These are phyloP conservation scores for Neurospora tetraspora DNA, from an alignment of 495 filamentous ascomycete species.

Conservation along the genomic window DNA sequence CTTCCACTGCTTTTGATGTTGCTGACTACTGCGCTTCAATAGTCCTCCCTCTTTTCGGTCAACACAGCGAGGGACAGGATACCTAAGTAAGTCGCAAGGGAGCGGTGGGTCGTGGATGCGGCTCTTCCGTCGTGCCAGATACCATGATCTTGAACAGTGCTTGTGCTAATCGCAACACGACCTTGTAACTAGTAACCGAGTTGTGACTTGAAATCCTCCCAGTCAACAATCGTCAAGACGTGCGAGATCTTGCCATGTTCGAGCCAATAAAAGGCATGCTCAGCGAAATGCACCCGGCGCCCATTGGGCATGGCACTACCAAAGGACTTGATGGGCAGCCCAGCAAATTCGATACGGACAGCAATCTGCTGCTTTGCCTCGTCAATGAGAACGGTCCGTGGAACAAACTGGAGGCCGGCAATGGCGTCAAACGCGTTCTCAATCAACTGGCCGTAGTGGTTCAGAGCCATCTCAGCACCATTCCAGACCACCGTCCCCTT, in stretches of 20 bases:
- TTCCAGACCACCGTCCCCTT: slow-evolving; percentile 17
- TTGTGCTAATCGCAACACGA: neutral
- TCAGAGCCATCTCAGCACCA: slow-evolving; percentile 10
- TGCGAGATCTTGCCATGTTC: slow-evolving; percentile 24
- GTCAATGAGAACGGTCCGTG: slow-evolving; percentile 15
- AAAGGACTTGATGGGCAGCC: slow-evolving; percentile 16
- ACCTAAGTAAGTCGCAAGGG: neutral
- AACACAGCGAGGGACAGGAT: neutral
- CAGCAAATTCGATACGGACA: slow-evolving; percentile 19
- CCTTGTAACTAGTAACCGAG: neutral
- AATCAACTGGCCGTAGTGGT: slow-evolving; percentile 20
- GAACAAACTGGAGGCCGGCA: slow-evolving; percentile 14
- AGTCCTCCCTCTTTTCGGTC: neutral
- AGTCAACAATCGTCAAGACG: slow-evolving; percentile 26
- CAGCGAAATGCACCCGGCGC: slow-evolving; percentile 16
- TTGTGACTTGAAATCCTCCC: slow-evolving; percentile 19
- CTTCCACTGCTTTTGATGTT: neutral
- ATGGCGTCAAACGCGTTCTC: slow-evolving; percentile 15
- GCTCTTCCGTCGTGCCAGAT: neutral
- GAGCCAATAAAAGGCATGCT: slow-evolving; percentile 27
- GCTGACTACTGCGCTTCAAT: neutral
- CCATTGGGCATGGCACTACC: slow-evolving; percentile 14
- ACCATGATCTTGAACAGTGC: neutral
- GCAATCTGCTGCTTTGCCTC: slow-evolving; percentile 19
- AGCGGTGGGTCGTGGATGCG: neutral